These are phyloP conservation scores for Gloeophyllum trabeum DNA, from an alignment of 768 basidiomycete genomes.

Conservation along the genomic window DNA sequence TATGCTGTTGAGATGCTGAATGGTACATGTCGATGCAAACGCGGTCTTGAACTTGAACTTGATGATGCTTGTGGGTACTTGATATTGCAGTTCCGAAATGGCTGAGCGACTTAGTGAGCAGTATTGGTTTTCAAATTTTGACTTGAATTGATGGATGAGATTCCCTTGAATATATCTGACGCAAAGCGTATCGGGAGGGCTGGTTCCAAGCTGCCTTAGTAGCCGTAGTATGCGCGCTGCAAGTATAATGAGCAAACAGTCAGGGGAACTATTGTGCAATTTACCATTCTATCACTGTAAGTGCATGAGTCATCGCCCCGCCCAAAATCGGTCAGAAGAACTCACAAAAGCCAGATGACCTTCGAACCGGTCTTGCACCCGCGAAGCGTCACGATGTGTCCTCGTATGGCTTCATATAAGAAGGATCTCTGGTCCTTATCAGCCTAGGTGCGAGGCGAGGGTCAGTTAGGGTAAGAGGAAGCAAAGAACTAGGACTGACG, in stretches of 20 bases:
- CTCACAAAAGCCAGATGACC: slow-evolving; percentile 81
- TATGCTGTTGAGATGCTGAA: too few species aligned
- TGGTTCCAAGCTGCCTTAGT: slow-evolving; percentile 20
- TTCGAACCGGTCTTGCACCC: slow-evolving; percentile 89
- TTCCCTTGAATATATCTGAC: neutral
- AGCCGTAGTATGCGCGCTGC: slow-evolving; percentile 57
- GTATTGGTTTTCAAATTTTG: too few species aligned
- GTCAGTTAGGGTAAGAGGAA: neutral
- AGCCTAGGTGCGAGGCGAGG: slow-evolving; percentile 30
- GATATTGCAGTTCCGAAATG: neutral
- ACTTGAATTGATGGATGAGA: neutral
- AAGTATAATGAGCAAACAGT: slow-evolving; percentile 12
- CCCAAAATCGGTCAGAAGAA: slow-evolving; percentile 6
- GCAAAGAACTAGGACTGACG: slow-evolving; percentile 25
- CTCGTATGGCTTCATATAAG: slow-evolving; percentile 77
- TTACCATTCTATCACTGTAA: slow-evolving; percentile 46
- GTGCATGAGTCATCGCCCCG: neutral
- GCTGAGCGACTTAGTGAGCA: too few species aligned
- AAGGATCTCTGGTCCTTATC: slow-evolving; percentile 79
- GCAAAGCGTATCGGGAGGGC: neutral
- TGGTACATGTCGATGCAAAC: too few species aligned
- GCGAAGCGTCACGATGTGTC: slow-evolving; percentile 82
- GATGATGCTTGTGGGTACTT: too few species aligned
- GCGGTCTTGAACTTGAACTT: too few species aligned
- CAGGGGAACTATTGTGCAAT: too few species aligned